Evolutionary conservation across 352 stramenopile species (phyloP).

Genomic region (Phytophthora sansomeana): DNA sequence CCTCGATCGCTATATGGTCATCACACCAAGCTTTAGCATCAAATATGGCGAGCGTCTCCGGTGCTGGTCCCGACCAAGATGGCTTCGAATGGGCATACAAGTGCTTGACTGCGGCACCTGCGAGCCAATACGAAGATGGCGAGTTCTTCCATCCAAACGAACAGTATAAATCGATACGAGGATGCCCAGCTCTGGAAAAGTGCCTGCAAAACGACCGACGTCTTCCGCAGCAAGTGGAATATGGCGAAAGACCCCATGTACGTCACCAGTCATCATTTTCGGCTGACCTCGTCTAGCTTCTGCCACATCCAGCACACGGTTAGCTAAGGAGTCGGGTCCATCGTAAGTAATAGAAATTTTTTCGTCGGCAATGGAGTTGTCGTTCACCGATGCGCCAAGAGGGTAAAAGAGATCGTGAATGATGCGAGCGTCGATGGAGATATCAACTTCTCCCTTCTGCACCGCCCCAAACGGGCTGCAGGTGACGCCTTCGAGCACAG

Average conservation of each 20-base stretch:
- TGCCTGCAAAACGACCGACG: slow-evolving; percentile 1
- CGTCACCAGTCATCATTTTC: slow-evolving; percentile 20
- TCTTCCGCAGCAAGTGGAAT: slow-evolving; percentile 17
- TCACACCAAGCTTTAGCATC: slow-evolving; percentile 3
- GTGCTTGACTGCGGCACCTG: no score
- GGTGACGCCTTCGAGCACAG: no score
- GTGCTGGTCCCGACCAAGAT: no score
- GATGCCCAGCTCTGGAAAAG: no score
- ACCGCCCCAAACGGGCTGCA: no score
- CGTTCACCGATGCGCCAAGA: slow-evolving; percentile 8
- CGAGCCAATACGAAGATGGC: no score
- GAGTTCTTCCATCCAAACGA: no score
- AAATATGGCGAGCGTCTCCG: no score
- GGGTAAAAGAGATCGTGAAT: slow-evolving; percentile 26
- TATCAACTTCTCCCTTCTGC: neutral
- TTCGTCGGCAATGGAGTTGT: neutral
- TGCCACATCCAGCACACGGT: neutral
- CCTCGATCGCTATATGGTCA: neutral
- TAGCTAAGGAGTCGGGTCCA: neutral
- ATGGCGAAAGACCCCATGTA: neutral
- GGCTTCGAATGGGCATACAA: no score
- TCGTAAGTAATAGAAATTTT: neutral
- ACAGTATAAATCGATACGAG: no score
- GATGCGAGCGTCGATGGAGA: slow-evolving; percentile 5
- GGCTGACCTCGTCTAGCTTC: neutral